Evolutionary conservation across 2,329 filamentous ascomycete genomes (phyloP), one percentile per base, ranked within the genome.

Genomic region (Colletotrichum lupini): DNA sequence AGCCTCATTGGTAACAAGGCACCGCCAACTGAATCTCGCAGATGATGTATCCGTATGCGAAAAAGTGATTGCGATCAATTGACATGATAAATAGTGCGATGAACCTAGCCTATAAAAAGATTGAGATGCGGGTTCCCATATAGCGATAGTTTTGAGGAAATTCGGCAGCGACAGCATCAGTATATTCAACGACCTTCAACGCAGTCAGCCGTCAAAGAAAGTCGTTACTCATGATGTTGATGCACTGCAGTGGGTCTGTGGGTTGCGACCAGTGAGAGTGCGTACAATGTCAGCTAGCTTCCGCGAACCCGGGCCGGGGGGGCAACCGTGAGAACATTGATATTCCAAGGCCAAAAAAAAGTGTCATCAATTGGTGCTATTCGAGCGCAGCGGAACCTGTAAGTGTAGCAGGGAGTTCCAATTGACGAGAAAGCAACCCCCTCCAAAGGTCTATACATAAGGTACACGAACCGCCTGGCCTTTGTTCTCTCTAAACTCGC

Each of bases 391-490:
- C 61, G 37, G 28, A 66, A 73, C 60, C 67, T 61, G 52, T 57
- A 49, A 35, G n/a, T 61, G 64, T 72, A 74, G 72, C 53, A 72
- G 62, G 62, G 62, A 67, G 57, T 72, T 72, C 61, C 72, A 72
- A 73, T 73, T 73, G 71, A 73, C 61, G 66, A 72, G 65, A 58
- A 69, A 70, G 66, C 72, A 74, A 62, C 59, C 66, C 66, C 70
- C 66, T 42, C 69, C 66, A 67, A 56, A 74, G 71, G 73, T 76
- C 74, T 76, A 76, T 75, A 75, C 73, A 75, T 75, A 76, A 72
- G 74, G 70, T 74, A 75, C 67, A 74, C 37, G 62, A 74, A 68
- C 66, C 67, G 71, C 73, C 66, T 66, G 60, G 65, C 60, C 46
- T 66, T 64, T 26, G 62, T 61, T 68, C 57, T 42, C 32, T 58